A percentile compares a stretch with the other conserved stretches of the same genome.
Evolutionary conservation across 768 basidiomycete genomes (phyloP).

Genomic region (Tulasnella sp.): DNA sequence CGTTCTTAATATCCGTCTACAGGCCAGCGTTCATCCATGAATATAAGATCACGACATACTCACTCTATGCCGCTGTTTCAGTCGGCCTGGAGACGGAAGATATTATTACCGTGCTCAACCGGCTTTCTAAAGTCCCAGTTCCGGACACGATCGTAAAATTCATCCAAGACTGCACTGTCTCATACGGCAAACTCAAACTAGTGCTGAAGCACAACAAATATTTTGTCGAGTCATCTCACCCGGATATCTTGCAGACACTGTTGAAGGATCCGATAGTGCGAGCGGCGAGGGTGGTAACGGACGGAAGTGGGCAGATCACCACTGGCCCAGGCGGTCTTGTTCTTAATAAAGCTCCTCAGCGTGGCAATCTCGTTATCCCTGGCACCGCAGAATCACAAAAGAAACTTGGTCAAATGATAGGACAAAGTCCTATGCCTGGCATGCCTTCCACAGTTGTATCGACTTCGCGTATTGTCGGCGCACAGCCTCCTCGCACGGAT

Average conservation of each 20-base stretch:
- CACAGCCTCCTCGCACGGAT: slow-evolving; percentile 36
- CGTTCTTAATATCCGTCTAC: slow-evolving; percentile 10
- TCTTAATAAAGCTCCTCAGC: slow-evolving; percentile 60
- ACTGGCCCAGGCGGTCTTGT: slow-evolving; percentile 27
- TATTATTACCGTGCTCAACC: slow-evolving; percentile 90
- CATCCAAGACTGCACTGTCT: slow-evolving; percentile 87
- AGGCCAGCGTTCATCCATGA: slow-evolving; percentile 98
- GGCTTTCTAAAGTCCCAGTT: slow-evolving; percentile 85
- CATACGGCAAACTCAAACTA: slow-evolving; percentile 97
- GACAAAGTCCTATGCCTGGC: slow-evolving; percentile 18
- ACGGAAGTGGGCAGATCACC: slow-evolving; percentile 69
- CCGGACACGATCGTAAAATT: slow-evolving; percentile 76
- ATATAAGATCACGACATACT: slow-evolving; percentile 97
- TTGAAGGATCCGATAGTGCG: slow-evolving; percentile 80
- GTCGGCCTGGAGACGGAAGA: slow-evolving; percentile 96
- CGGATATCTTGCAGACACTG: slow-evolving; percentile 79
- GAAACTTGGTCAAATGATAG: slow-evolving; percentile 7
- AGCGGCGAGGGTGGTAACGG: slow-evolving; percentile 53
- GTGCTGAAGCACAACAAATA: slow-evolving; percentile 98
- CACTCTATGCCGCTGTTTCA: slow-evolving; percentile 95
- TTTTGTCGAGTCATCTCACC: slow-evolving; percentile 91
- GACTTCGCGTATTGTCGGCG: slow-evolving; percentile 14
- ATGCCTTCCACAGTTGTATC: not conserved
- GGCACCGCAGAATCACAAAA: slow-evolving; percentile 55
- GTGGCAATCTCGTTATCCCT: slow-evolving; percentile 75